phyloP scores from a whole-genome alignment of 345 rosid species.

The Zanthoxylum bungeanum region DNA sequence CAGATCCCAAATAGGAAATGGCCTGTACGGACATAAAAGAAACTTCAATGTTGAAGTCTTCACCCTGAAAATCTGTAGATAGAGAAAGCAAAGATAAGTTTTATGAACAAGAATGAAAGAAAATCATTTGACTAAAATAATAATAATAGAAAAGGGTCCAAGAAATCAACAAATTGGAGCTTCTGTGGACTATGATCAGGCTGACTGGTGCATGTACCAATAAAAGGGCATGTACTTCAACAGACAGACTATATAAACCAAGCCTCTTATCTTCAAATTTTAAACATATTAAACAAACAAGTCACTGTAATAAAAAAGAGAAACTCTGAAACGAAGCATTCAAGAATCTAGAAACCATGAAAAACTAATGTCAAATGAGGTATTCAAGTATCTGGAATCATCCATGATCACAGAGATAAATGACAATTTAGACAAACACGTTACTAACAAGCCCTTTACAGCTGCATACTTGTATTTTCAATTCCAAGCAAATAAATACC shows the following conservation, averaged over 20 bases:
- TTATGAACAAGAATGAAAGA: background rate
- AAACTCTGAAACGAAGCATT: too few relatives aligned
- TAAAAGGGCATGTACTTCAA: background rate
- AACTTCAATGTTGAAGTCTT: conserved; percentile 30
- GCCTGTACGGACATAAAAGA: conserved; percentile 55
- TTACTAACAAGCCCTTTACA: too few relatives aligned
- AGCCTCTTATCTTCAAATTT: too few relatives aligned
- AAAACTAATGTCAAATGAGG: too few relatives aligned
- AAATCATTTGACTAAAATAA: background rate
- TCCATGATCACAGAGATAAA: too few relatives aligned
- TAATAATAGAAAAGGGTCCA: background rate
- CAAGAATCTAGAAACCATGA: too few relatives aligned
- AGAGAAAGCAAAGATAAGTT: conserved; percentile 13
- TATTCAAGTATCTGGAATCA: too few relatives aligned
- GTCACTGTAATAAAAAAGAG: too few relatives aligned
- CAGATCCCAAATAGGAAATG: conserved; percentile 32
- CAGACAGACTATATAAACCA: background rate
- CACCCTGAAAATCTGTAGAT: conserved; percentile 24
- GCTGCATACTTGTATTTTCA: too few relatives aligned
- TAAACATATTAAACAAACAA: too few relatives aligned
- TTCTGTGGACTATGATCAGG: background rate
- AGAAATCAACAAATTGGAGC: background rate
- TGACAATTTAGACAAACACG: too few relatives aligned
- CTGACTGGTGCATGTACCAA: background rate
- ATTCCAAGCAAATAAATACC: too few relatives aligned